phyloP scores from a whole-genome alignment of 1,139 yeast species.

The Geotrichum macrosporum region DNA sequence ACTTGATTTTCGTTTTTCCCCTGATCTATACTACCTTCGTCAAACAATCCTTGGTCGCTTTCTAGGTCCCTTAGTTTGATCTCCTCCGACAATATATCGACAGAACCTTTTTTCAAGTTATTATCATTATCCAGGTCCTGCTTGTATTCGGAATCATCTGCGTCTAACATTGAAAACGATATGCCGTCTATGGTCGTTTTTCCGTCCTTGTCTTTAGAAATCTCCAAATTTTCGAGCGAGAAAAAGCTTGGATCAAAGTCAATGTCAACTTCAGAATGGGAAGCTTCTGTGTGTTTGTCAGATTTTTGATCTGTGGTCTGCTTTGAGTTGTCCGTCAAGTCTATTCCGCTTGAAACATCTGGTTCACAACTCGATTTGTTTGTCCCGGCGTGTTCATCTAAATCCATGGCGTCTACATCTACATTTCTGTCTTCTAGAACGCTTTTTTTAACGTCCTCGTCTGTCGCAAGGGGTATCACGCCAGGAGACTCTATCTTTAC shows the following conservation, averaged over 20 bases:
- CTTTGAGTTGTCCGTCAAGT: no score
- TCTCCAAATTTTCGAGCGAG: conserved; percentile 1
- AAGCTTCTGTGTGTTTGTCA: no score
- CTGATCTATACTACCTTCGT: background rate
- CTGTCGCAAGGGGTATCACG: background rate
- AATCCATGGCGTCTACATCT: background rate
- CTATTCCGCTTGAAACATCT: no score
- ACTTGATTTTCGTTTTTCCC: background rate
- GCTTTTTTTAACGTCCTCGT: background rate
- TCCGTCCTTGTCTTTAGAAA: conserved; percentile 5
- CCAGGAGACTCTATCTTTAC: background rate
- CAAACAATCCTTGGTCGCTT: background rate
- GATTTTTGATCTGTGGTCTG: no score
- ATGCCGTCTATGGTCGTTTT: conserved; percentile 1
- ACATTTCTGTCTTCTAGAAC: background rate
- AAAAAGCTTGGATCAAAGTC: conserved; percentile 7
- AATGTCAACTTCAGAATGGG: background rate
- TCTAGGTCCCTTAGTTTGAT: background rate
- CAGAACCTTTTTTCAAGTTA: background rate
- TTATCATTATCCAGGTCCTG: background rate
- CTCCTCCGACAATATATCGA: background rate
- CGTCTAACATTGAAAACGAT: background rate
- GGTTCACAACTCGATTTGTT: no score
- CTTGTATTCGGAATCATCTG: no score
- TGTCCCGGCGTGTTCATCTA: no score